Evolutionary conservation across 2,329 filamentous ascomycete species (phyloP), one percentile per base, ranked within the genome.

Genomic region (Penicillium sp.): DNA sequence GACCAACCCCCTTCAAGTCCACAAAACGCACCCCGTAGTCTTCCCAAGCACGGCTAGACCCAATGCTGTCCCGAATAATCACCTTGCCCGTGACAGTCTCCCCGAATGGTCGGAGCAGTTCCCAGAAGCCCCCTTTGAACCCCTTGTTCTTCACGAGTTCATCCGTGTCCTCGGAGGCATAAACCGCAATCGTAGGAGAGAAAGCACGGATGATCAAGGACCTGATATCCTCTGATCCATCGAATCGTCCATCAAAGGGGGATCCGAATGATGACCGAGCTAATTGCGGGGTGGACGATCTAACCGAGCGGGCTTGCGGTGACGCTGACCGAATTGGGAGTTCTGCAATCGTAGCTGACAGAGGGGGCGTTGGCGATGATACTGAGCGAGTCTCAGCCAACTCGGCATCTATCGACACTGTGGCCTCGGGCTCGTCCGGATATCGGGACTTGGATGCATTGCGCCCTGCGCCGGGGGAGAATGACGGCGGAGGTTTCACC

Each of bases 21-120:
- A 90, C 87, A 74, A 99, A 97, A 57, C 92, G 89, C 59, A 99
- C 84, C 0, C 91, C 89, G 76, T 92, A 99, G 74, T 98, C 92
- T 57, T 97, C 94, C 80, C 90, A 94, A 41, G 86, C 85, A 71
- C 87, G 87, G 72, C 92, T 93, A 45, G 89, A 86, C 8, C 95
- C 94, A 67, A 91, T 88, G 72, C 93, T 97, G 76, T 99, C 95
- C 68, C 95, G 83, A 57, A 98, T 89, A 3, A 90, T 90, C 54
- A 99, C 89, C 71, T 95, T 96, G 34, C 95, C 95, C 52, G 89
- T 86, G 0, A 98, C 84, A 15, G 84, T 86, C 77, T 99, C 95
- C 34, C 95, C 95, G 78, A 96, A 99, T 0, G 95, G 94, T 53
- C 94, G 84, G 57, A 99, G 79, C 25, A 99, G 80, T 75, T 96